These are phyloP conservation scores for Oryza coarctata DNA, from an alignment of 176 grass and related monocot species.

Conservation along the genomic window DNA sequence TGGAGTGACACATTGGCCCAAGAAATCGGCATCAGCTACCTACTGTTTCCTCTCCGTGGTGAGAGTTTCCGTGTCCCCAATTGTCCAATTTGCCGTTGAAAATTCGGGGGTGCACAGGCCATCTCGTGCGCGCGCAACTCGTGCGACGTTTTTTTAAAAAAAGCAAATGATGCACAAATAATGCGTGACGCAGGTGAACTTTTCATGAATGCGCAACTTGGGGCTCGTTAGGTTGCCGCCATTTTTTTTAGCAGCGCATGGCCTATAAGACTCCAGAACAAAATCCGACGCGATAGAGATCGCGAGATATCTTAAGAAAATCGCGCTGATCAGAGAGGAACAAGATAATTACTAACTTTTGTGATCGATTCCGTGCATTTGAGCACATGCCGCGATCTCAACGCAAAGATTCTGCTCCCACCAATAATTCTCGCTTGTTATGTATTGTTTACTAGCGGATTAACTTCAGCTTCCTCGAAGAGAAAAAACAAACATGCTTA, in stretches of 20 bases:
- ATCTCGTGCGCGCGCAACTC: background rate
- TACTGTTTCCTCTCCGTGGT: background rate
- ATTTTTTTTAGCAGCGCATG: background rate
- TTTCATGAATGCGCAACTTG: background rate
- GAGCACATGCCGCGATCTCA: conserved; percentile 36
- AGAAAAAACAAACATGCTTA: background rate
- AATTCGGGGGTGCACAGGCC: background rate
- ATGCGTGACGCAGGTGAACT: background rate
- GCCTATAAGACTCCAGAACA: background rate
- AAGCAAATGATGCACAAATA: background rate
- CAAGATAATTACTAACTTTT: conserved; percentile 41
- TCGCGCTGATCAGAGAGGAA: conserved; percentile 28
- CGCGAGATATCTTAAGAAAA: conserved; percentile 37
- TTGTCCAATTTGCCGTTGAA: background rate
- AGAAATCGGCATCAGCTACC: no score
- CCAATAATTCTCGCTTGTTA: background rate
- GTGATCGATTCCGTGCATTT: background rate
- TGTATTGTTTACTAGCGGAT: background rate
- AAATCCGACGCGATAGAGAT: conserved; percentile 21
- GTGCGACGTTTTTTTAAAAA: background rate
- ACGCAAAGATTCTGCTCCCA: background rate
- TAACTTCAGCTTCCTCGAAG: background rate
- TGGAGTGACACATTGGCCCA: no score
- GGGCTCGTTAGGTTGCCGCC: background rate
- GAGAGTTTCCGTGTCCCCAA: background rate